These are phyloP conservation scores for Solanum phureja DNA, from an alignment of 257 asterid genomes.

Conservation along the genomic window DNA sequence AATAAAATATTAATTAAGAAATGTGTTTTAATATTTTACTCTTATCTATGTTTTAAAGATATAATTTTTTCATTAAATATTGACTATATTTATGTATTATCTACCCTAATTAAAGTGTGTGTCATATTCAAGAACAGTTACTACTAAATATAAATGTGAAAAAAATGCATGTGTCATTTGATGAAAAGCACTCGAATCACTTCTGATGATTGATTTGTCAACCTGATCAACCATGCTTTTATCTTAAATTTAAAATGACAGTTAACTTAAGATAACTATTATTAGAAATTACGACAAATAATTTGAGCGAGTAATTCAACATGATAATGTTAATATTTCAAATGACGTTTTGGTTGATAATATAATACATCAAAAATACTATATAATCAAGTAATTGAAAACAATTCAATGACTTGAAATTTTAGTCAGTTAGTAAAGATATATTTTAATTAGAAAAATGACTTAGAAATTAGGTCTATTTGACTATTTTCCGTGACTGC, in stretches of 20 bases:
- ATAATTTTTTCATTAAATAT: too few species aligned
- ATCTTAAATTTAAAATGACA: too few species aligned
- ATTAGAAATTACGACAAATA: background rate
- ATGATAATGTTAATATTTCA: background rate
- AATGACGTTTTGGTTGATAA: background rate
- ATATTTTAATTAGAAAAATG: background rate
- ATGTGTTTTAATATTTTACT: too few species aligned
- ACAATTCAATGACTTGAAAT: background rate
- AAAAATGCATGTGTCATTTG: background rate
- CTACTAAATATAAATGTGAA: too few species aligned
- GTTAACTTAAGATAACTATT: background rate
- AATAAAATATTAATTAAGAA: too few species aligned
- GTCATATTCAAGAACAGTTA: too few species aligned
- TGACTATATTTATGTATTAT: too few species aligned
- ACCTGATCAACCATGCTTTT: too few species aligned
- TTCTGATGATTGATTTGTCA: fast-evolving
- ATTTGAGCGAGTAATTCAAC: fast-evolving
- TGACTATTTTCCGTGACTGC: background rate
- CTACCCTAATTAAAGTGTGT: background rate
- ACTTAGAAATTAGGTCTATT: background rate
- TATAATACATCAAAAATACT: background rate
- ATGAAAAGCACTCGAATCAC: background rate
- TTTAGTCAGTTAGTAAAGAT: background rate
- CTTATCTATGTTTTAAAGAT: too few species aligned
- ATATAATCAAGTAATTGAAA: background rate